Conservation (phyloP, 495 filamentous ascomycete genomes). For the Annulohypoxylon nitens region DNA sequence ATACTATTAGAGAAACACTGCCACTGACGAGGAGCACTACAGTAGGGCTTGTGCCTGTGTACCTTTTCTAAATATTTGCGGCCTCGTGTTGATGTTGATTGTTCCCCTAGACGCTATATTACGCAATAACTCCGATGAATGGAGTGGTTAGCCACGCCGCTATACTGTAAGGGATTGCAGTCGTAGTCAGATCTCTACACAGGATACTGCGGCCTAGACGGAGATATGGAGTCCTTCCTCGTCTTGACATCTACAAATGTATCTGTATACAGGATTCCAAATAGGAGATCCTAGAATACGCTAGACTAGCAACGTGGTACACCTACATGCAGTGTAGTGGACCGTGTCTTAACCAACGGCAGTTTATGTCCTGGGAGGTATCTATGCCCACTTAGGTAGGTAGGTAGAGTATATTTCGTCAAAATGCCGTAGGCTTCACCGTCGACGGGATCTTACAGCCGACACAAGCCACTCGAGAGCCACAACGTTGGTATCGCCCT, state of each 20-base stretch:
- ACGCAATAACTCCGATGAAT: not conserved
- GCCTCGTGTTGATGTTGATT: not conserved
- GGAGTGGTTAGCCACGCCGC: not conserved
- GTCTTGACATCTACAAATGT: not conserved
- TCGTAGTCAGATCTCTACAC: not conserved
- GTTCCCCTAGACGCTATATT: not conserved
- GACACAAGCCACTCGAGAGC: not conserved
- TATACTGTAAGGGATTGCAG: not conserved
- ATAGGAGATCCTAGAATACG: constrained; percentile 10
- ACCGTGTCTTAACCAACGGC: not conserved
- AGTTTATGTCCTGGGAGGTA: not conserved
- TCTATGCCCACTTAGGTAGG: not conserved
- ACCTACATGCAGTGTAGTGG: not conserved
- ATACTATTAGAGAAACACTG: not conserved
- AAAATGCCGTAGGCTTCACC: not conserved
- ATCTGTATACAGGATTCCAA: constrained; percentile 3
- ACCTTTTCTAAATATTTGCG: not conserved
- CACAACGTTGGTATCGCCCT: not conserved
- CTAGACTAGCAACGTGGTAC: constrained; percentile 1
- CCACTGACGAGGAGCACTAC: not conserved
- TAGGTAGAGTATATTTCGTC: constrained; percentile 22
- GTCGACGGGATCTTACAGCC: not conserved
- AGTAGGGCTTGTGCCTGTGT: constrained; percentile 8
- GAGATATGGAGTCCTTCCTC: not conserved
- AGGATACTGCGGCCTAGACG: not conserved